These are phyloP conservation scores for Juglanconis oblonga DNA, from an alignment of 2,329 filamentous ascomycete genomes.

Conservation along the genomic window DNA sequence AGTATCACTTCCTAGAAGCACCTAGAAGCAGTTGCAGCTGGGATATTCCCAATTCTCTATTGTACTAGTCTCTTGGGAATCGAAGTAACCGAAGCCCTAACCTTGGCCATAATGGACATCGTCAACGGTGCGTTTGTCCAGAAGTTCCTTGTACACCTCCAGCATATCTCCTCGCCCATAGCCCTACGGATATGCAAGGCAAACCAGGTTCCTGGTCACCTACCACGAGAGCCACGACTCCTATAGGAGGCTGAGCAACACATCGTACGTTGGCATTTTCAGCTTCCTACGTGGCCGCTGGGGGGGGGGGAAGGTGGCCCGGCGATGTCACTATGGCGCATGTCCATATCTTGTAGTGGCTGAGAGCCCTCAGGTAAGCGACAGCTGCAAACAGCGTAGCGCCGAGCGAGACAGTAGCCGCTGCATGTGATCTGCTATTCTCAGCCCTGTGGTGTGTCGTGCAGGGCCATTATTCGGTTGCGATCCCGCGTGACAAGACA, in stretches of 20 bases:
- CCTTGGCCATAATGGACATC: no score
- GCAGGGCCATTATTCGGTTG: neutral
- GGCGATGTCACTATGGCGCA: neutral
- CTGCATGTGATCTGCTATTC: slow-evolving; percentile 12
- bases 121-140: no score
- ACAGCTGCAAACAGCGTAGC: neutral
- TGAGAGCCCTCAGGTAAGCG: neutral
- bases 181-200: no score
- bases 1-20: no score
- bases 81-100: no score
- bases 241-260: neutral
- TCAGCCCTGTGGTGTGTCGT: slow-evolving; percentile 13
- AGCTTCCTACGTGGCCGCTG: neutral
- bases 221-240: neutral
- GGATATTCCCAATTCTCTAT: no score
- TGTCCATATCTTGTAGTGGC: neutral
- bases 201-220: no score
- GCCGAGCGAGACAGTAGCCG: slow-evolving; percentile 1
- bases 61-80: no score
- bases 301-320: neutral
- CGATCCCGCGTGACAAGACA: neutral
- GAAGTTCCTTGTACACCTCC: no score
- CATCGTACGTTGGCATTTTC: neutral
- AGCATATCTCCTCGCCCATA: no score
- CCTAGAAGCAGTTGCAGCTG: no score